phyloP scores from a whole-genome alignment of 2,329 filamentous ascomycete species.

The Trichothecium sympodiale region DNA sequence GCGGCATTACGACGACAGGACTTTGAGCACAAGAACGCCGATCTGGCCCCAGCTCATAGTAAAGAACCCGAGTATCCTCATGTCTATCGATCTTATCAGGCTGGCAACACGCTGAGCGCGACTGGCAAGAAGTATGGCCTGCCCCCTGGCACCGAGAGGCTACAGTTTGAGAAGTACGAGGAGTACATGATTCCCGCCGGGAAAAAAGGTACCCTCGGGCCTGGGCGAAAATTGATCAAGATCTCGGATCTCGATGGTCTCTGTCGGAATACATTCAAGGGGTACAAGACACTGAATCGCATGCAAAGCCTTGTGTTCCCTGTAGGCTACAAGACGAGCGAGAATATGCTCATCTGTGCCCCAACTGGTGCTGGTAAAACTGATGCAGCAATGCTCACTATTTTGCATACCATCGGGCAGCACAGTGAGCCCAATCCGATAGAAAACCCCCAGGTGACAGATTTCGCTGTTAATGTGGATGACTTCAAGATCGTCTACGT shows the following conservation, averaged over 20 bases:
- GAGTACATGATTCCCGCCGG: constrained; percentile 81
- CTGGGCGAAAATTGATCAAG: constrained; percentile 62
- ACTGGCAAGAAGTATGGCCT: constrained; percentile 75
- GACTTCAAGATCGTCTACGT: constrained; percentile 99
- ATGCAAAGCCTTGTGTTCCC: constrained; percentile 98
- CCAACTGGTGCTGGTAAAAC: constrained; percentile 98
- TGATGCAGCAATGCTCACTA: constrained; percentile 93
- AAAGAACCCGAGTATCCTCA: constrained; percentile 79
- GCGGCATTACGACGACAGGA: constrained; percentile 67
- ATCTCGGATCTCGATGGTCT: constrained; percentile 81
- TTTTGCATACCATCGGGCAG: constrained; percentile 81
- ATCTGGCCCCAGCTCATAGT: constrained; percentile 59
- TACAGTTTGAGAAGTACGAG: constrained; percentile 69
- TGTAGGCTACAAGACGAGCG: constrained; percentile 87
- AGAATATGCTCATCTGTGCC: constrained; percentile 98
- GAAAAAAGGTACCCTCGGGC: constrained; percentile 62
- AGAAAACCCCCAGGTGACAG: constrained; percentile 58
- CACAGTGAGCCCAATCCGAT: constrained; percentile 72
- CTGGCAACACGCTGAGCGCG: constrained; percentile 74
- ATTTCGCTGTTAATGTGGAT: constrained; percentile 73
- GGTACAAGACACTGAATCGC: constrained; percentile 85
- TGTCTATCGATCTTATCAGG: constrained; percentile 74
- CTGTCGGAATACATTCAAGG: constrained; percentile 83
- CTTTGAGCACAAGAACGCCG: constrained; percentile 68
- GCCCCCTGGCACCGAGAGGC: constrained; percentile 61